phyloP scores from a whole-genome alignment of 306 rosid species.

The Purshia tridentata region DNA sequence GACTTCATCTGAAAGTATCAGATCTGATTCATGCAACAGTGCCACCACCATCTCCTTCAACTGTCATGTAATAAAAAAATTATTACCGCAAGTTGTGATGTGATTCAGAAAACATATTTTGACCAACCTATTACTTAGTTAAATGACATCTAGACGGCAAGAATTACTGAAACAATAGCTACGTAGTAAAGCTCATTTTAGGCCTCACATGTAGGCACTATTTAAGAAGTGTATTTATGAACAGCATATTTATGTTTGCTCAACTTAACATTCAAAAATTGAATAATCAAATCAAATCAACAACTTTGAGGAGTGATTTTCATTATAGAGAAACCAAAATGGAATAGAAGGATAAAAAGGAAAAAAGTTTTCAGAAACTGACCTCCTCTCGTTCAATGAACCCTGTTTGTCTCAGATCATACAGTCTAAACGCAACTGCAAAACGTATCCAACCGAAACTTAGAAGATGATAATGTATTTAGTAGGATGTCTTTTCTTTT shows the following conservation, averaged over 20 bases:
- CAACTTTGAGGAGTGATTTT: not conserved
- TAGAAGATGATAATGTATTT: slow-evolving; percentile 18
- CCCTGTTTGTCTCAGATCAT: slow-evolving; percentile 82
- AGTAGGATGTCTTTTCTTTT: not conserved
- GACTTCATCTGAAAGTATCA: slow-evolving; percentile 70
- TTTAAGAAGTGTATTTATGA: not conserved
- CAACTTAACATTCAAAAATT: not conserved
- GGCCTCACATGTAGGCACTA: not conserved
- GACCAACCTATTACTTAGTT: not conserved
- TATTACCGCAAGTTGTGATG: slow-evolving; percentile 10
- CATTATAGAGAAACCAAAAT: not conserved
- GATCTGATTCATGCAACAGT: slow-evolving; percentile 77
- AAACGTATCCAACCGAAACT: slow-evolving; percentile 28
- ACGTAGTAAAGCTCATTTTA: not conserved
- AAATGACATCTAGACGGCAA: not conserved
- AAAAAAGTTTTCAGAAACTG: slow-evolving; percentile 9
- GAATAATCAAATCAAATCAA: not conserved
- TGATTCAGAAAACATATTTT: not conserved
- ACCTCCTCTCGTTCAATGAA: slow-evolving; percentile 86
- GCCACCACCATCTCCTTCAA: slow-evolving; percentile 88
- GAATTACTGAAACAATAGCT: not conserved
- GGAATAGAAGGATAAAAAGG: not conserved
- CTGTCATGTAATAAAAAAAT: slow-evolving; percentile 37
- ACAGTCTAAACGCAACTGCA: slow-evolving; percentile 86
- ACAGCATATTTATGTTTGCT: not conserved